Conservation (phyloP, 257 asterid species). For the Capsicum pubescens region DNA sequence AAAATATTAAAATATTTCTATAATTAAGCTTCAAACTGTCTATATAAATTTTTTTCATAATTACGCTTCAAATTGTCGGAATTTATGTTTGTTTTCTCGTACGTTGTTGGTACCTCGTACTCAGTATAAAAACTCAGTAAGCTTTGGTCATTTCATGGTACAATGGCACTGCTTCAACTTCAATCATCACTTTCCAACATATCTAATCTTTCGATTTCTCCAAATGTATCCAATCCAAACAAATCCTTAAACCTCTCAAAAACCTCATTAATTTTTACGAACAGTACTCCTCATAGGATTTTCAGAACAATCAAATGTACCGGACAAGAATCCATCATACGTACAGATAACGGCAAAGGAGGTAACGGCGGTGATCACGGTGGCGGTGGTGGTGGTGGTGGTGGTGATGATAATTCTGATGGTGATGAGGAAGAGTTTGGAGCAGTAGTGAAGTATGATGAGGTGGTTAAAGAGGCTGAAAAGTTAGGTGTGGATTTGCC, state of each 20-base stretch:
- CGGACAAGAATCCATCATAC: constrained; percentile 38
- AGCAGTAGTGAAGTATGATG: constrained; percentile 69
- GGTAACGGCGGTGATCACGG: constrained; percentile 11
- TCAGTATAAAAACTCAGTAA: background rate
- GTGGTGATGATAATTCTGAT: constrained; percentile 49
- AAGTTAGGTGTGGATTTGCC: constrained; percentile 72
- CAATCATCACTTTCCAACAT: constrained; percentile 21
- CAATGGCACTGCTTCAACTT: constrained; percentile 36
- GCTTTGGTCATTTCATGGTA: background rate
- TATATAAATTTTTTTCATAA: no score
- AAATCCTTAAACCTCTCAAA: background rate
- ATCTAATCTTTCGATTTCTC: constrained; percentile 21
- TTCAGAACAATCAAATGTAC: constrained; percentile 49
- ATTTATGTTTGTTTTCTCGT: no score
- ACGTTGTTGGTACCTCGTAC: background rate
- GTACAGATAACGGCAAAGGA: constrained; percentile 30
- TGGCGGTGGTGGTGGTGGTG: constrained; percentile 57
- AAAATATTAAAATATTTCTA: no score
- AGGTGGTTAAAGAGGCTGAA: constrained; percentile 67
- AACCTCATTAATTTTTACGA: background rate
- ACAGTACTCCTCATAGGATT: background rate
- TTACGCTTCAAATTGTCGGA: no score
- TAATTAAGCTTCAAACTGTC: no score
- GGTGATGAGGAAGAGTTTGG: constrained; percentile 71
- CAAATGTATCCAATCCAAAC: background rate